Conservation (phyloP, 2,329 filamentous ascomycete species). For the Xylogone sp. region DNA sequence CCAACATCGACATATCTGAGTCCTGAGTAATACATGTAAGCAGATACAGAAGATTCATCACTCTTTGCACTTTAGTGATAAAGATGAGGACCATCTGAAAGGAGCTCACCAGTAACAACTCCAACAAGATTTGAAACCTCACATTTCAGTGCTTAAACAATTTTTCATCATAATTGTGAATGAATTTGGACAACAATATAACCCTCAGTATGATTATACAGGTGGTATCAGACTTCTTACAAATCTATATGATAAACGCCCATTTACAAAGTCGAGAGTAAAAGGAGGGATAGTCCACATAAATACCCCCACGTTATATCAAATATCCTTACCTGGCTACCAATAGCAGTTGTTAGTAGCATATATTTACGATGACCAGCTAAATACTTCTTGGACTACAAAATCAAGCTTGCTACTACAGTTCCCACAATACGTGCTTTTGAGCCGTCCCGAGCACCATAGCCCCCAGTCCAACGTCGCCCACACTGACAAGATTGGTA, state of each 20-base stretch:
- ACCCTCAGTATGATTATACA: background rate
- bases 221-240: background rate
- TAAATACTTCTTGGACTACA: background rate
- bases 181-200: background rate
- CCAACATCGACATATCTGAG: background rate
- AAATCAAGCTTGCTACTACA: background rate
- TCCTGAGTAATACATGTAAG: background rate
- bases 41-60: background rate
- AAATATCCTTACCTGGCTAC: background rate
- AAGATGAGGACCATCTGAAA: background rate
- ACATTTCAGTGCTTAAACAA: background rate
- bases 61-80: background rate
- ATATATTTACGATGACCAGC: background rate
- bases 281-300: background rate
- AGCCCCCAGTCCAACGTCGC: conserved; percentile 60
- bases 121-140: background rate
- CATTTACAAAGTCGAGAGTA: background rate
- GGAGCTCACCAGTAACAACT: background rate
- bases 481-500: background rate
- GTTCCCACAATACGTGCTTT: conserved; percentile 15
- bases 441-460: conserved; percentile 83
- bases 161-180: background rate
- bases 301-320: background rate
- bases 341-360: no score
- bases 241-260: background rate